Percentiles rank a stretch among this genome's conserved stretches.
phyloP scores from a whole-genome alignment of 495 filamentous ascomycete species.

The Penicillium canariense region DNA sequence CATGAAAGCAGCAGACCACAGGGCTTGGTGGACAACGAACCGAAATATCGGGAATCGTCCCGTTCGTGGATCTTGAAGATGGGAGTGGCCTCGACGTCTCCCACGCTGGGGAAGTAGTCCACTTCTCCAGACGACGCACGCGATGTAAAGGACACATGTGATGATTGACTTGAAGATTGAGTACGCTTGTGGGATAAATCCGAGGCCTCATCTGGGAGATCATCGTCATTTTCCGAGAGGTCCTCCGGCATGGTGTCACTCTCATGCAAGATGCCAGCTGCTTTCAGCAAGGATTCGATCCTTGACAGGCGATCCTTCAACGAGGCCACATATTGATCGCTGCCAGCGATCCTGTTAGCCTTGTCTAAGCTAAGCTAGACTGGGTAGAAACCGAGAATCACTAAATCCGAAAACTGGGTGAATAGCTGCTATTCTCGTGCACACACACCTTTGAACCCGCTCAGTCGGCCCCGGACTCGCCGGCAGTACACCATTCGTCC shows the following conservation, averaged over 20 bases:
- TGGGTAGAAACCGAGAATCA: no score
- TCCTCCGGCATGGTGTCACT: constrained; percentile 72
- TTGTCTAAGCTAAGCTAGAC: no score
- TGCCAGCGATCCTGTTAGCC: constrained; percentile 21
- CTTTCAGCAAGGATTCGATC: constrained; percentile 80
- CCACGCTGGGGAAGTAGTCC: constrained; percentile 36
- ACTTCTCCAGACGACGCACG: constrained; percentile 16
- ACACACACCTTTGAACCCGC: not conserved
- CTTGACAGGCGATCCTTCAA: constrained; percentile 84
- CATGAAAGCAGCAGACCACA: not conserved
- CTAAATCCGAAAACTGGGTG: not conserved
- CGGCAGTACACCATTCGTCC: constrained; percentile 87
- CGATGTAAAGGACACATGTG: constrained; percentile 13
- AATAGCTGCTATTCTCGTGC: not conserved
- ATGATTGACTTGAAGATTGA: constrained; percentile 2
- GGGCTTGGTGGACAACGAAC: constrained; percentile 43
- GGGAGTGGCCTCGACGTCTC: constrained; percentile 47
- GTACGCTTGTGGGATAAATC: constrained; percentile 45
- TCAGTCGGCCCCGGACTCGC: constrained; percentile 30
- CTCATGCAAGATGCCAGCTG: constrained; percentile 78
- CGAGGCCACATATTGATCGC: constrained; percentile 88
- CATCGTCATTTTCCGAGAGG: constrained; percentile 38
- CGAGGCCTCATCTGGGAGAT: constrained; percentile 59
- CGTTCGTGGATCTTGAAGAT: constrained; percentile 64
- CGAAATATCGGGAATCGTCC: constrained; percentile 89